Evolutionary conservation across 2,329 filamentous ascomycete genomes (phyloP).

Genomic region (Sclerotinia glacialis): DNA sequence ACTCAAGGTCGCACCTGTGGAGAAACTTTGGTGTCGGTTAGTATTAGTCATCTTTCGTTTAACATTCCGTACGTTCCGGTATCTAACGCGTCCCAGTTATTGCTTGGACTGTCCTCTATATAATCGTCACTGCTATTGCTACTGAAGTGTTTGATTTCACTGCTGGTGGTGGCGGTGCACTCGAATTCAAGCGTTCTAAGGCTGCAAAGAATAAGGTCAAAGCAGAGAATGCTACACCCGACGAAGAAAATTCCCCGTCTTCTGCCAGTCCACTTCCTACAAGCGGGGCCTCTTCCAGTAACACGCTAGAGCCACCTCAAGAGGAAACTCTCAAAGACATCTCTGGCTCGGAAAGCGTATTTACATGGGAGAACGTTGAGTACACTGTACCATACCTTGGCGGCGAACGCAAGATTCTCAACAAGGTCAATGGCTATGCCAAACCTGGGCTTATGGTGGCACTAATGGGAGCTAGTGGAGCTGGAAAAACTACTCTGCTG

Average conservation of each 20-base stretch:
- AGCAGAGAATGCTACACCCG: slow-evolving; percentile 45
- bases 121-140: slow-evolving; percentile 66
- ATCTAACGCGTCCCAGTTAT: slow-evolving; percentile 47
- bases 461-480: slow-evolving; percentile 76
- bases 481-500: slow-evolving; percentile 79
- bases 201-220: slow-evolving; percentile 54
- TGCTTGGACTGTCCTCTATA: slow-evolving; percentile 71
- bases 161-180: slow-evolving; percentile 60
- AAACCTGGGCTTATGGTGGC: slow-evolving; percentile 77
- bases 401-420: slow-evolving; percentile 59
- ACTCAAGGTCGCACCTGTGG: slow-evolving; percentile 59
- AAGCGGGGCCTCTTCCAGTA: slow-evolving; percentile 38
- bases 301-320: slow-evolving; percentile 29
- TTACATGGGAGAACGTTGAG: slow-evolving; percentile 68
- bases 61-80: neutral
- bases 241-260: slow-evolving; percentile 50
- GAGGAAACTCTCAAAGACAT: slow-evolving; percentile 47
- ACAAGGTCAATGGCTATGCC: slow-evolving; percentile 71
- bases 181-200: slow-evolving; percentile 69
- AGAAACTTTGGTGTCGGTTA: slow-evolving; percentile 58
- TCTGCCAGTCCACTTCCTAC: neutral
- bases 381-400: slow-evolving; percentile 70
- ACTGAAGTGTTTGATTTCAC: slow-evolving; percentile 67
- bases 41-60: neutral
- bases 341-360: slow-evolving; percentile 59